A percentile compares a stretch with the other conserved stretches of the same genome.
Conservation (phyloP, 805 yeast species). For the Aciculoconidium aculeatum region DNA sequence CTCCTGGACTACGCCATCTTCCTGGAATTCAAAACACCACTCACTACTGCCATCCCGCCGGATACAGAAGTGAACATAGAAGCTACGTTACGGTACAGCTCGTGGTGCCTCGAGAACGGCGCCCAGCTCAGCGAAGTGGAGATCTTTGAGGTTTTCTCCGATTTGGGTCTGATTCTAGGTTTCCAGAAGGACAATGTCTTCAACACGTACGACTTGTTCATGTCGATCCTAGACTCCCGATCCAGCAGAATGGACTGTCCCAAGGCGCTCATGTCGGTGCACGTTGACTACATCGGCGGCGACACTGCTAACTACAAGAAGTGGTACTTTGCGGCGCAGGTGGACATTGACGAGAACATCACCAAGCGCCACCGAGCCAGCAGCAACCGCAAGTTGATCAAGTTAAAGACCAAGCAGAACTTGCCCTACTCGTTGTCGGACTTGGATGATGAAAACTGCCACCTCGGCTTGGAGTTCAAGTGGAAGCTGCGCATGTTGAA, state of each 20-base stretch:
- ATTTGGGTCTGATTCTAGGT: constrained; percentile 63
- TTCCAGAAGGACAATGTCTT: constrained; percentile 74
- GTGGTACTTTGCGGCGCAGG: constrained; percentile 89
- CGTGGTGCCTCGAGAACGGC: constrained; percentile 13
- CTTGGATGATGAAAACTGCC: constrained; percentile 12
- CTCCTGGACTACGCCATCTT: constrained; percentile 2
- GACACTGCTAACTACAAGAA: constrained; percentile 78
- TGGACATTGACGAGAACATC: constrained; percentile 88
- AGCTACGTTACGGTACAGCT: constrained; percentile 3
- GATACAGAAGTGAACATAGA: background rate
- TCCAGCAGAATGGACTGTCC: constrained; percentile 71
- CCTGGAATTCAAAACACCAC: constrained; percentile 2
- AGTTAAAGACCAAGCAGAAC: constrained; percentile 38
- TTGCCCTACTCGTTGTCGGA: constrained; percentile 24
- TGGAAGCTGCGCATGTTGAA: constrained; percentile 66
- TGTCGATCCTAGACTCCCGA: constrained; percentile 81
- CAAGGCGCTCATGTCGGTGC: constrained; percentile 69
- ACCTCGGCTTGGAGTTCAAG: constrained; percentile 28
- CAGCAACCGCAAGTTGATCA: constrained; percentile 44
- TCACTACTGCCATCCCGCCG: constrained; percentile 2
- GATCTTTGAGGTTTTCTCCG: constrained; percentile 55
- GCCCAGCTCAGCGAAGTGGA: constrained; percentile 31
- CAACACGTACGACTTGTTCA: constrained; percentile 76
- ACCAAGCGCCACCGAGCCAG: constrained; percentile 70
- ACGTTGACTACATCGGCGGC: constrained; percentile 91